phyloP scores from a whole-genome alignment of 2,329 filamentous ascomycete genomes.

The Pyricularia pennisetigena region DNA sequence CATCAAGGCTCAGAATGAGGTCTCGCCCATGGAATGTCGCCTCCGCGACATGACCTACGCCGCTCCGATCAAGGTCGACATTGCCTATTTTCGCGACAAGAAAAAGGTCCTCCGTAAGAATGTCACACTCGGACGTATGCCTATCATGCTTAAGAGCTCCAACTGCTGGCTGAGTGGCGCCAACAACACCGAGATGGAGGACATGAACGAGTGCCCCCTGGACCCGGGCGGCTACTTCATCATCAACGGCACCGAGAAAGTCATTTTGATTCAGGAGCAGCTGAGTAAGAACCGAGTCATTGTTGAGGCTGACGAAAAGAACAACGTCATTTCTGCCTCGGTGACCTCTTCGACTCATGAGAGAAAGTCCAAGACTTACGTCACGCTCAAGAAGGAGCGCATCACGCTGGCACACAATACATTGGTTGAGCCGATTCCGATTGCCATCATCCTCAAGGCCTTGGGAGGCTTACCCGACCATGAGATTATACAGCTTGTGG shows the following conservation, averaged over 20 bases:
- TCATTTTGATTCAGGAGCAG: conserved; percentile 96
- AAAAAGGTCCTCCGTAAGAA: conserved; percentile 64
- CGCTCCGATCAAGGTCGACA: conserved; percentile 86
- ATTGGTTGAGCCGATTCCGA: conserved; percentile 84
- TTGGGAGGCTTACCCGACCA: conserved; percentile 90
- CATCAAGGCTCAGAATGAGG: conserved; percentile 57
- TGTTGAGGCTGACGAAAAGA: conserved; percentile 86
- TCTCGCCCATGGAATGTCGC: conserved; percentile 94
- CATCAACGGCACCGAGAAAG: conserved; percentile 94
- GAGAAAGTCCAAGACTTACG: conserved; percentile 95
- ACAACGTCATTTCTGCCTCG: conserved; percentile 87
- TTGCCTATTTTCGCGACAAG: conserved; percentile 78
- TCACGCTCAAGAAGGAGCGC: conserved; percentile 85
- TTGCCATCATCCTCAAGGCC: conserved; percentile 86
- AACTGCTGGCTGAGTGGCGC: conserved; percentile 82
- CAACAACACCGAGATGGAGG: conserved; percentile 78
- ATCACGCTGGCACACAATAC: conserved; percentile 90
- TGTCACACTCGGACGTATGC: conserved; percentile 80
- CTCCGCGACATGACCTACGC: conserved; percentile 97
- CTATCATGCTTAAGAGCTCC: conserved; percentile 93
- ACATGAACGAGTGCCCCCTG: conserved; percentile 88
- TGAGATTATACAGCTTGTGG: conserved; percentile 86
- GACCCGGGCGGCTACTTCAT: conserved; percentile 98
- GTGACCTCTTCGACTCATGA: conserved; percentile 97
- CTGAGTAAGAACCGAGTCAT: conserved; percentile 99